Base-by-base conservation (phyloP, 2,329 filamentous ascomycete species). In the Coniosporium tulheliwenetii region DNA sequence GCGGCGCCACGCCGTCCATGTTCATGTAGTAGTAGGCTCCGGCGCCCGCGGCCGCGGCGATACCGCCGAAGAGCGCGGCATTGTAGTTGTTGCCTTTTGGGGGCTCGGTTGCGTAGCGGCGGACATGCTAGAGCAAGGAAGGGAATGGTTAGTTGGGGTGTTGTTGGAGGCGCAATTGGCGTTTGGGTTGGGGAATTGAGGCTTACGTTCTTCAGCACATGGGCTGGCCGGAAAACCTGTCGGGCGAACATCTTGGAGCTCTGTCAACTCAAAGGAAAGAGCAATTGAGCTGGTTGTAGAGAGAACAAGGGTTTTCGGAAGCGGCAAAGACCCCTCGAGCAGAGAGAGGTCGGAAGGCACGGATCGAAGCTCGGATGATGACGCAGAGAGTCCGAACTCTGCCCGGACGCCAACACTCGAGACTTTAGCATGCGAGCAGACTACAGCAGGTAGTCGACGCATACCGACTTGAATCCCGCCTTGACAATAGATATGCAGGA, bases 81-180 rank as follows among this genome's bases (percentile, higher is more conserved):
- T 68, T 72, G 56, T 70, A 65, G 46, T 71, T 65, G 61, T 76
- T 75, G 46, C 58, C 50, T 54, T 61, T 62, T 45, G 67, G 64
- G 36, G 62, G 59, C 46, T 68, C 61, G 48, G 83, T 81, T 43
- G 87, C 83, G 63, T 93, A 95, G 54, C 71, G 70, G 56, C 78
- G 76, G 57, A 76, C 67, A 56, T 73, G 70, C 77, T 81, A 52
- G 32, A 8, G 32, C 3, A 7, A 26, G 3, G 19, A 26, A 4
- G 4, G 19, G 19, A n/a, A 32, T 33, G 32, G 32, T 33, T 12
- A 33, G 32, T 8, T 33, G 13, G 10, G 10, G 32, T 10, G 32
- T 33, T 10, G 32, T 5, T 33, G 32, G 32, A 13, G 32, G 32
- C 10, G 8, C 10, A 12, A 13, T 7, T 33, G 32, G 8, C 8